These are phyloP conservation scores for Clitoria ternatea DNA, from an alignment of 306 rosid genomes.

Conservation along the genomic window DNA sequence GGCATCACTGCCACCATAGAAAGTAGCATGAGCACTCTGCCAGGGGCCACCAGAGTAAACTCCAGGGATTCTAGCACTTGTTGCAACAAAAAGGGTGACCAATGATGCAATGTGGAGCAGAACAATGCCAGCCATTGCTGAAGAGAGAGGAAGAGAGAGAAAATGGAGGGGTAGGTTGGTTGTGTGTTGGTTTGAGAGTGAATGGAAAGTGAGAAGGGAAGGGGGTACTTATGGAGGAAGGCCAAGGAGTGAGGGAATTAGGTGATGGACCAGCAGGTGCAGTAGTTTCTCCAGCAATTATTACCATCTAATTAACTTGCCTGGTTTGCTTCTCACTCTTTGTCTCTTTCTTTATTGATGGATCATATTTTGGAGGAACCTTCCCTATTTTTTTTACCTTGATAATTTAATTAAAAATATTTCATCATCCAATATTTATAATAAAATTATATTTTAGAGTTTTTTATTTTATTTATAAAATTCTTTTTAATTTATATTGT, in stretches of 20 bases:
- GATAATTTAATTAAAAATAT: no score
- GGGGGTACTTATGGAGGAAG: slow-evolving; percentile 72
- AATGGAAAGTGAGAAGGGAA: slow-evolving; percentile 38
- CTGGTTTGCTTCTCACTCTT: background rate
- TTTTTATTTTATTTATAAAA: no score
- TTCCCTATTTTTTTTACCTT: background rate
- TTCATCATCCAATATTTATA: no score
- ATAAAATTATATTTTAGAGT: no score
- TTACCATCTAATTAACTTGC: slow-evolving; percentile 22
- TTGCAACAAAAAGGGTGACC: slow-evolving; percentile 33
- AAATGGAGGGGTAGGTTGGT: background rate
- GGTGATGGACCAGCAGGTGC: slow-evolving; percentile 7
- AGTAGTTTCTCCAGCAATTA: slow-evolving; percentile 20
- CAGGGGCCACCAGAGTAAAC: slow-evolving; percentile 65
- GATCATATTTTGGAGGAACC: background rate
- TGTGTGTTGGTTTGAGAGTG: slow-evolving; percentile 26
- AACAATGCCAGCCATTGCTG: slow-evolving; percentile 46
- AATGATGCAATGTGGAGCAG: slow-evolving; percentile 50
- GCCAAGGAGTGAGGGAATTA: slow-evolving; percentile 20
- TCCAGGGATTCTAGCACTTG: slow-evolving; percentile 76
- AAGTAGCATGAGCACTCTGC: slow-evolving; percentile 89
- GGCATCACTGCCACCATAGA: slow-evolving; percentile 97
- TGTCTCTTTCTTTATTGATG: background rate
- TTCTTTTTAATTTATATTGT: no score
- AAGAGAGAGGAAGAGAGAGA: slow-evolving; percentile 15